Base-by-base conservation (phyloP, 2,329 filamentous ascomycete species). In the Teratosphaeria epicoccoides region DNA sequence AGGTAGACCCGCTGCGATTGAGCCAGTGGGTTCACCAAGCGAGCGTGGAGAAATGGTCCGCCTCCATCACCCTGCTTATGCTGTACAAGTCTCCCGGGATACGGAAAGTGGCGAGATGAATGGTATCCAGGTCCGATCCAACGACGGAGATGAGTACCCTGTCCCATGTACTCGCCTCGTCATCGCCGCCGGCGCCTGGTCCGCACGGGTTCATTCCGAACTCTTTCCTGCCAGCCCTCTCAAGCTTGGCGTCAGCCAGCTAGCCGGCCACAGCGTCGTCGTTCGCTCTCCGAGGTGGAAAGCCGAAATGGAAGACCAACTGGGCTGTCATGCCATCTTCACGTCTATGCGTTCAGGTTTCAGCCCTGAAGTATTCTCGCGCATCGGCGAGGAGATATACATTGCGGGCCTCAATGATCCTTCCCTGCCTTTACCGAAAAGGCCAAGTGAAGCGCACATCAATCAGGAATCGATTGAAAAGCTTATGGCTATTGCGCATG, bases 211-310 rank as follows among this genome's bases (percentile, higher is more conserved):
- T n/a, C 84, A 88, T 63, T 59, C 69, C 2, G 69, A 72, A 0
- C 75, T 91, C 14, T 90, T 91, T 61, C 80, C 80, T 0, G 61
- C 66, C 0, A 76, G 83, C 1, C 62, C 61, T 2, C 61, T 76
- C 1, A 65, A 70, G 10, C 69, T 89, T 22, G 79, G 81, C 0
- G 72, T 88, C 43, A 70, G 72, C 2, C 75, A 79, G 17, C 70
- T 89, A 4, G 84, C 84, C 0, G 87, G 87, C 0, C 82, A 90
- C 67, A 88, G 84, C 17, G 68, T 91, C 7, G 77, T 89, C 2
- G 68, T 90, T 4, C 77, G 72, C 52, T 81, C 79, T 5, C 80
- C 83, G 1, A 71, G 75, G 47, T 80, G 75, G 75, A 67, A 72
- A 53, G 54, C 63, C 4, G 64, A 70, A 40, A 66, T 75, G n/a